Conservation (phyloP, 345 rosid genomes). For the Aquilaria malaccensis region DNA sequence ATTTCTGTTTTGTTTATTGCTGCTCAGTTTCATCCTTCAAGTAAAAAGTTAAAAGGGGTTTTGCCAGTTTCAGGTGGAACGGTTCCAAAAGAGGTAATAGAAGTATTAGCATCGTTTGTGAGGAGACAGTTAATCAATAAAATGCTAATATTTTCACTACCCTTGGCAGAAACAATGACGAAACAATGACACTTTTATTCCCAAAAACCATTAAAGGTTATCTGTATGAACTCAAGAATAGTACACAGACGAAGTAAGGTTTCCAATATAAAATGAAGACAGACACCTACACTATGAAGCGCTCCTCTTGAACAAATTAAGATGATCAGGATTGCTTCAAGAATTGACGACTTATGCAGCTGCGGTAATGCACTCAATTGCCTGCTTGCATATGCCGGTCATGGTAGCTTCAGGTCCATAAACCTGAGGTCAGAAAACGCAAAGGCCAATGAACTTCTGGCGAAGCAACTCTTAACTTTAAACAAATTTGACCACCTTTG, state of each 20-base stretch:
- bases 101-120: too few relatives aligned
- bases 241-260: slow-evolving; percentile 5
- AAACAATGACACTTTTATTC: too few relatives aligned
- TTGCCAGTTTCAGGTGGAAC: too few relatives aligned
- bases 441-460: slow-evolving; percentile 1
- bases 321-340: neutral
- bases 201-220: neutral
- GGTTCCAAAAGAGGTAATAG: too few relatives aligned
- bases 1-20: too few relatives aligned
- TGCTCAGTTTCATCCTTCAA: too few relatives aligned
- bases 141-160: too few relatives aligned
- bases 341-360: slow-evolving; percentile 42
- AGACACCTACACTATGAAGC: slow-evolving; percentile 4
- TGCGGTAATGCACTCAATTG: slow-evolving; percentile 66
- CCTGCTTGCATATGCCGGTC: slow-evolving; percentile 96
- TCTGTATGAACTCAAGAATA: slow-evolving; percentile 9
- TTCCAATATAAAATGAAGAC: slow-evolving; percentile 5
- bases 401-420: slow-evolving; percentile 94
- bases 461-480: neutral
- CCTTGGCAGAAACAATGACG: too few relatives aligned
- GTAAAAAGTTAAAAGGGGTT: too few relatives aligned
- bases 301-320: neutral
- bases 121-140: too few relatives aligned
- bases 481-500: neutral
- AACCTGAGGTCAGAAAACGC: slow-evolving; percentile 31